phyloP scores from a whole-genome alignment of 2,329 filamentous ascomycete species.

The Colletotrichum cereale region DNA sequence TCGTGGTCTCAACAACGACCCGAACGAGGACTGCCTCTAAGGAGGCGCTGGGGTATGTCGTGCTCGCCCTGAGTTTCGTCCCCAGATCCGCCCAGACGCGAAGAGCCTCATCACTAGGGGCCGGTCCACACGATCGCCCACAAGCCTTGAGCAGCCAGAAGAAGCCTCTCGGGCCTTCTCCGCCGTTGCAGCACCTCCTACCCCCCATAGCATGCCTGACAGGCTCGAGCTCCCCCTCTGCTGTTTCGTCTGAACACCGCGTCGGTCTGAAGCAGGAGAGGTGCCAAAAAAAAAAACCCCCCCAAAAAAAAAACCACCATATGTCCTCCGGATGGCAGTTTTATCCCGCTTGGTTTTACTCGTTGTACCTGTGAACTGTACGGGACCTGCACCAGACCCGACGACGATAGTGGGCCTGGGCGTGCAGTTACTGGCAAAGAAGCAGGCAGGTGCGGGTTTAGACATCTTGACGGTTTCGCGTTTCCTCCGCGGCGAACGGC shows the following conservation, averaged over 20 bases:
- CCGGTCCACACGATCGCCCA: not conserved
- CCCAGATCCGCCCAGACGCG: slow-evolving; percentile 8
- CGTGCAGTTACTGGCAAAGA: not conserved
- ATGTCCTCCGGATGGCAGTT: not conserved
- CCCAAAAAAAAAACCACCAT: too few relatives aligned
- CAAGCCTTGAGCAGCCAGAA: not conserved
- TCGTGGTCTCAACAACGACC: not conserved
- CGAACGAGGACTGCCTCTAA: not conserved
- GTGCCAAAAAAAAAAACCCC: not conserved
- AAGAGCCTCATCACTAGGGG: not conserved
- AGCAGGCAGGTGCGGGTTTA: not conserved
- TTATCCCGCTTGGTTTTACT: not conserved
- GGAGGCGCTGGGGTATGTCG: not conserved
- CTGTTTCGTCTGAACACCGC: slow-evolving; percentile 14
- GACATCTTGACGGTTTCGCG: not conserved
- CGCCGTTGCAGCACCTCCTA: not conserved
- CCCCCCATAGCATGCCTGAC: not conserved
- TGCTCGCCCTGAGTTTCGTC: slow-evolving; percentile 8
- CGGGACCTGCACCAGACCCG: not conserved
- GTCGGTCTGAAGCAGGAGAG: not conserved
- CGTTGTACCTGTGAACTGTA: not conserved
- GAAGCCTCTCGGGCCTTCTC: not conserved
- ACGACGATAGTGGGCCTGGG: not conserved
- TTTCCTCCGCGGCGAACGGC: not conserved
- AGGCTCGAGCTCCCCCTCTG: not conserved